Evolutionary conservation across 1,284 basidiomycete genomes (phyloP).

Genomic region (Heterobasidion annosum): DNA sequence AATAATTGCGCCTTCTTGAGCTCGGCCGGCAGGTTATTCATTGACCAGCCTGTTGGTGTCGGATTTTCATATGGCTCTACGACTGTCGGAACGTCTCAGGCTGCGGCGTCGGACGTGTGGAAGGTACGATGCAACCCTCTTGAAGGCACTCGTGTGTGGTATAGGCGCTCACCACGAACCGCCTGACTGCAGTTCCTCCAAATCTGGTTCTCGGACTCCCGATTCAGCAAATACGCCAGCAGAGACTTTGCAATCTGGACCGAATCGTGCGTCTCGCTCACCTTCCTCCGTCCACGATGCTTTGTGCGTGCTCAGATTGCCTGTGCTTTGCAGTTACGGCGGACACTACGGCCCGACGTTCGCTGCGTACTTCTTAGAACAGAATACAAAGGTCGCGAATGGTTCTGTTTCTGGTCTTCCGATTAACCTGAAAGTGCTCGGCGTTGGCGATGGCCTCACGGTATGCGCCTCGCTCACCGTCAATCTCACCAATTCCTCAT

Average conservation of each 20-base stretch:
- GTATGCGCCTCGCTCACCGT: slow-evolving; percentile 21
- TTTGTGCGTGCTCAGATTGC: not conserved
- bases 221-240: slow-evolving; percentile 42
- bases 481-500: slow-evolving; percentile 1
- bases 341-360: slow-evolving; percentile 60
- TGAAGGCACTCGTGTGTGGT: slow-evolving; percentile 15
- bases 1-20: slow-evolving; percentile 38
- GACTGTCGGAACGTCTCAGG: slow-evolving; percentile 38
- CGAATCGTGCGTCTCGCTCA: slow-evolving; percentile 35
- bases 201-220: slow-evolving; percentile 50
- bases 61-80: slow-evolving; percentile 51
- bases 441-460: slow-evolving; percentile 57
- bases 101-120: slow-evolving; percentile 53
- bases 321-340: slow-evolving; percentile 31
- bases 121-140: slow-evolving; percentile 17
- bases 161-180: slow-evolving; percentile 17
- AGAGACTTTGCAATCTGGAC: slow-evolving; percentile 54
- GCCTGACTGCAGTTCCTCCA: slow-evolving; percentile 38
- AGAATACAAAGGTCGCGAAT: slow-evolving; percentile 51
- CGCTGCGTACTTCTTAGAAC: slow-evolving; percentile 52
- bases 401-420: slow-evolving; percentile 34
- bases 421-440: slow-evolving; percentile 55
- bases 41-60: slow-evolving; percentile 56
- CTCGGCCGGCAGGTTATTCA: slow-evolving; percentile 25
- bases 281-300: not conserved